Percentiles rank a stretch among this genome's conserved stretches.
Conservation (phyloP, 1,284 basidiomycete genomes). For the Boletus mariae region DNA sequence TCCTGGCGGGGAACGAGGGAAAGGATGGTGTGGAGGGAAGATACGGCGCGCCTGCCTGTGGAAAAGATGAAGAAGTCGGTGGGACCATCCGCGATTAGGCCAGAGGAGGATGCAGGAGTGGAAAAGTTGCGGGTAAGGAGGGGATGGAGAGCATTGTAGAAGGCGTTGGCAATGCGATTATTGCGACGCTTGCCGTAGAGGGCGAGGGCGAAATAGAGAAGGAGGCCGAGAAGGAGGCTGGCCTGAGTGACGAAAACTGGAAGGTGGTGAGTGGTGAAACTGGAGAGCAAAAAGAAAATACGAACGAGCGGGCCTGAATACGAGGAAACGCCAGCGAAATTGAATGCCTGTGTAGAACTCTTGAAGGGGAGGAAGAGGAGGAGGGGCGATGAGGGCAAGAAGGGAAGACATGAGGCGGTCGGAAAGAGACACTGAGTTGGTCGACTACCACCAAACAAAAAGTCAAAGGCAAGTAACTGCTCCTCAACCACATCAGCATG, state of each 20-base stretch:
- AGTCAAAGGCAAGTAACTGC: conserved; percentile 11
- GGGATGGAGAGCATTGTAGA: conserved; percentile 55
- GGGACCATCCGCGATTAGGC: conserved; percentile 63
- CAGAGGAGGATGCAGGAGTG: conserved; percentile 47
- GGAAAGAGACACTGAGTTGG: background rate
- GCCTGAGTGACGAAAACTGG: conserved; percentile 67
- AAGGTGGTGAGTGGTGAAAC: background rate
- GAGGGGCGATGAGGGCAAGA: conserved; percentile 39
- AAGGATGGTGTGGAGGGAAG: conserved; percentile 76
- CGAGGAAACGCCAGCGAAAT: conserved; percentile 68
- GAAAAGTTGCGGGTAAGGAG: conserved; percentile 69
- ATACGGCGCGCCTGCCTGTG: conserved; percentile 75
- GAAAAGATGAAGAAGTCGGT: conserved; percentile 82
- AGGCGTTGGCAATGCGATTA: conserved; percentile 50
- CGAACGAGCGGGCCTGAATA: conserved; percentile 75
- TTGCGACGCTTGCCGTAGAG: conserved; percentile 57
- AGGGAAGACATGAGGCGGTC: conserved; percentile 27
- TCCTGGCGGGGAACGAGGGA: conserved; percentile 82
- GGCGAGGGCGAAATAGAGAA: conserved; percentile 52
- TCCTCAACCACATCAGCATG: conserved; percentile 18
- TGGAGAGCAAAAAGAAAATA: background rate
- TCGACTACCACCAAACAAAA: conserved; percentile 13
- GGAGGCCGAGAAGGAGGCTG: conserved; percentile 48
- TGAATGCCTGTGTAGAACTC: conserved; percentile 61
- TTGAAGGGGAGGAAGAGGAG: conserved; percentile 49